phyloP scores from a whole-genome alignment of 768 basidiomycete species.

The Pleurotus ostreatus region DNA sequence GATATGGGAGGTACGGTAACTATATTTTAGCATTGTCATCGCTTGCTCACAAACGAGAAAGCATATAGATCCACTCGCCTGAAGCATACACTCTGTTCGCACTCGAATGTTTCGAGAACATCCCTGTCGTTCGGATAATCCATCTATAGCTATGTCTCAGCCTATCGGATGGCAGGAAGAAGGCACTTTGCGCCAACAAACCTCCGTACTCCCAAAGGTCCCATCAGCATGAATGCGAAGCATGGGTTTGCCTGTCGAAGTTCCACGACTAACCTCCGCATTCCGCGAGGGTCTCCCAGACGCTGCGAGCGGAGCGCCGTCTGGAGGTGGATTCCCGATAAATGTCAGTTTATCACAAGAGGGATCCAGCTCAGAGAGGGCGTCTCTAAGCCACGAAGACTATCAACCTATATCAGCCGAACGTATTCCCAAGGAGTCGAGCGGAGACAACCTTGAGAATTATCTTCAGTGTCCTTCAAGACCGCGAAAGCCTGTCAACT shows the following conservation, averaged over 20 bases:
- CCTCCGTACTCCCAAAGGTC: conserved; percentile 84
- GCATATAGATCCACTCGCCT: conserved; percentile 43
- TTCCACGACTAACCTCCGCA: conserved; percentile 14
- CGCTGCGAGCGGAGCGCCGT: conserved; percentile 12
- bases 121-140: conserved; percentile 94
- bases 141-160: conserved; percentile 50
- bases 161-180: not conserved
- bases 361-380: conserved; percentile 86
- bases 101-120: conserved; percentile 89
- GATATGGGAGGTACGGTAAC: conserved; percentile 84
- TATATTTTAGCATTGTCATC: conserved; percentile 24
- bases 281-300: conserved; percentile 22
- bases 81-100: conserved; percentile 59
- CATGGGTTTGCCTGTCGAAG: conserved; percentile 45
- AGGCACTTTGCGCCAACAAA: conserved; percentile 20
- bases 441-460: conserved; percentile 68
- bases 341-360: conserved; percentile 85
- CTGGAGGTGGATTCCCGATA: conserved; percentile 62
- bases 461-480: conserved; percentile 63
- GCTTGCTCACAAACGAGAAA: not conserved
- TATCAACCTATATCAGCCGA: conserved; percentile 13
- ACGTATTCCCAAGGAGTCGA: not conserved
- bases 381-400: conserved; percentile 94
- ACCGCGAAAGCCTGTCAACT: not conserved
- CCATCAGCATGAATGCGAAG: conserved; percentile 81